Percentiles rank a stretch among this genome's conserved stretches.
phyloP scores from a whole-genome alignment of 2,329 filamentous ascomycete species.

The Exophiala sp. region DNA sequence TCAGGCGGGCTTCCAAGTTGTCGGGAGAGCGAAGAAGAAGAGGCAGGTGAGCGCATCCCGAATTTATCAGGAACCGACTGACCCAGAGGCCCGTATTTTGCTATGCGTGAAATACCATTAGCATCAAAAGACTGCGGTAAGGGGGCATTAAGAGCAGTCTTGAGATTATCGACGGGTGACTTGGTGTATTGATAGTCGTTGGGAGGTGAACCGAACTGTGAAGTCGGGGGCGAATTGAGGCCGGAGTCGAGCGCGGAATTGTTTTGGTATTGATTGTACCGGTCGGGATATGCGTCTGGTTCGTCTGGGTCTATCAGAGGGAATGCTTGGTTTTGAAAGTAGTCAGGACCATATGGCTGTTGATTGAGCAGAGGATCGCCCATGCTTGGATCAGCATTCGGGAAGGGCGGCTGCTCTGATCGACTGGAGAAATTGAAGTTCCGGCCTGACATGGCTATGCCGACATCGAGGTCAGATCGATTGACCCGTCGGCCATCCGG shows the following conservation, averaged over 20 bases:
- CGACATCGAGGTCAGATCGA: constrained; percentile 50
- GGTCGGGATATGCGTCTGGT: constrained; percentile 34
- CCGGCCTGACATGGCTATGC: constrained; percentile 41
- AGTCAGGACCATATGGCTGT: constrained; percentile 38
- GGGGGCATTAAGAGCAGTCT: constrained; percentile 84
- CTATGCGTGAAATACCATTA: constrained; percentile 87
- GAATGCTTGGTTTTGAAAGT: constrained; percentile 39
- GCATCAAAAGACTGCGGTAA: constrained; percentile 94
- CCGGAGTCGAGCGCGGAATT: constrained; percentile 55
- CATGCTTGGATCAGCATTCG: constrained; percentile 63
- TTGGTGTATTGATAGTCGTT: constrained; percentile 72
- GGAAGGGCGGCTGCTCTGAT: constrained; percentile 58
- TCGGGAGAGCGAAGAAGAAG: constrained; percentile 36
- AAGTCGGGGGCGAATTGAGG: constrained; percentile 53
- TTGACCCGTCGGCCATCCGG: constrained; percentile 91
- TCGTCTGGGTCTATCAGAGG: constrained; percentile 40
- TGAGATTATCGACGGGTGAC: constrained; percentile 62
- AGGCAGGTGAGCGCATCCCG: constrained; percentile 76
- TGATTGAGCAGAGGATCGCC: constrained; percentile 65
- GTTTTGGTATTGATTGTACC: constrained; percentile 40
- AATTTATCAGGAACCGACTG: constrained; percentile 91
- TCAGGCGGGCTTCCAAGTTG: constrained; percentile 60
- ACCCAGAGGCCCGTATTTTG: constrained; percentile 81
- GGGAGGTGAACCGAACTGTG: constrained; percentile 75
- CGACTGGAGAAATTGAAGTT: constrained; percentile 44